Conservation (phyloP, 345 rosid genomes). For the Melastoma malabathricum region DNA sequence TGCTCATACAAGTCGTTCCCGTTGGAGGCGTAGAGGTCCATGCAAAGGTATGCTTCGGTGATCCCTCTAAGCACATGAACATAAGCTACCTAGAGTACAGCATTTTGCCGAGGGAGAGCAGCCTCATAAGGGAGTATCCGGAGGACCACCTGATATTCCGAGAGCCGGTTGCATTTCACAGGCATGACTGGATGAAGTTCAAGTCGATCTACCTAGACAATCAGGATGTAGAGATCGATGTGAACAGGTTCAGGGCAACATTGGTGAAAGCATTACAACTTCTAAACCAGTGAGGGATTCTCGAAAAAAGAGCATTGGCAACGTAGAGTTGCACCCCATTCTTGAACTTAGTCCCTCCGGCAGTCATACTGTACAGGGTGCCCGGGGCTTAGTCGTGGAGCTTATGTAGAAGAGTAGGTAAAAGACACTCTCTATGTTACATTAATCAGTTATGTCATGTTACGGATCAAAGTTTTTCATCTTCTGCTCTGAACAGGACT, state of each 20-base stretch:
- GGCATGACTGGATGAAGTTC: constrained; percentile 47
- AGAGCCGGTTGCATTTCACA: constrained; percentile 29
- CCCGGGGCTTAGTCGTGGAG: no score
- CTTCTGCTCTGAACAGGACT: no score
- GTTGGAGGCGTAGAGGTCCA: constrained; percentile 42
- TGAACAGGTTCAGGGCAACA: constrained; percentile 45
- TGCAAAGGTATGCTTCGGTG: constrained; percentile 29
- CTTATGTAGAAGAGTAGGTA: no score
- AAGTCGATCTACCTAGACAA: constrained; percentile 45
- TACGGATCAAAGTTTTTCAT: no score
- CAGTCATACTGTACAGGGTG: no score
- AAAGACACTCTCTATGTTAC: no score
- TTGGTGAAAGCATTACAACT: constrained; percentile 48
- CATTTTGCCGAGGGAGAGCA: constrained; percentile 48
- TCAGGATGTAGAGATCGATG: constrained; percentile 58
- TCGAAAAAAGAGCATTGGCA: no score
- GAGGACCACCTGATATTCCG: constrained; percentile 35
- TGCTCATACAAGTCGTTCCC: constrained; percentile 60
- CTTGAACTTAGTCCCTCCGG: neutral
- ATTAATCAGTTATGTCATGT: no score
- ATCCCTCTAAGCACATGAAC: constrained; percentile 51
- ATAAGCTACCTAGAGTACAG: constrained; percentile 53
- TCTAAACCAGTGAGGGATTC: constrained; percentile 10
- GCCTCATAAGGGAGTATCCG: constrained; percentile 33
- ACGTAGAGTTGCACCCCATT: no score